Evolutionary conservation across 257 asterid species (phyloP).

Genomic region (Solanum pennellii): DNA sequence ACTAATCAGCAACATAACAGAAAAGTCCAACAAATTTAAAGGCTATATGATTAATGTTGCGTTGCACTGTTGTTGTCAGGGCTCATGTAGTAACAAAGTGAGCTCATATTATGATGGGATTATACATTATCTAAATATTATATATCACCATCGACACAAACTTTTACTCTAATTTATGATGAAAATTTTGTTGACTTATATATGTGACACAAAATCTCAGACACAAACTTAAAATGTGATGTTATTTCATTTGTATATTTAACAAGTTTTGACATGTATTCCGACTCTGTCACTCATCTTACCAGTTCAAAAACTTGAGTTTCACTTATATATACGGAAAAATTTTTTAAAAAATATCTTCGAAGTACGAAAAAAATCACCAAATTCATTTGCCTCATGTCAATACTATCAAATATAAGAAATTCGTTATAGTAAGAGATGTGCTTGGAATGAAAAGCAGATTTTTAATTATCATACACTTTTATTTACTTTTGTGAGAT

Average conservation of each 20-base stretch:
- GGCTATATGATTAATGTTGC: no score
- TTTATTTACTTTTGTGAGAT: neutral
- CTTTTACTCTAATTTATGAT: neutral
- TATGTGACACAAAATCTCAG: neutral
- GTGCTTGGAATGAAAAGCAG: neutral
- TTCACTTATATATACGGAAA: neutral
- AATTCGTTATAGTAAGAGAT: neutral
- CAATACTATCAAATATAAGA: neutral
- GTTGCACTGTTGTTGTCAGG: no score
- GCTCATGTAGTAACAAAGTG: no score
- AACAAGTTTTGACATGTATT: neutral
- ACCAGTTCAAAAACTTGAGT: neutral
- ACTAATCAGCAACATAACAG: neutral
- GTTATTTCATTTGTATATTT: neutral
- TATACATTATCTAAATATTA: no score
- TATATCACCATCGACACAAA: no score
- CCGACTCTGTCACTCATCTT: no score
- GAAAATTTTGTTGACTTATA: neutral
- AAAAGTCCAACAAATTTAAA: neutral
- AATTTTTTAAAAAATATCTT: no score
- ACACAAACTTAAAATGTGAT: neutral
- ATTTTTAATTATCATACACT: neutral
- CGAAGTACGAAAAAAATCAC: no score
- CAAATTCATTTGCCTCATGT: neutral
- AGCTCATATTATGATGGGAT: no score